These are phyloP conservation scores for Arctium lappa DNA, from an alignment of 129 eudicot species.

Conservation along the genomic window DNA sequence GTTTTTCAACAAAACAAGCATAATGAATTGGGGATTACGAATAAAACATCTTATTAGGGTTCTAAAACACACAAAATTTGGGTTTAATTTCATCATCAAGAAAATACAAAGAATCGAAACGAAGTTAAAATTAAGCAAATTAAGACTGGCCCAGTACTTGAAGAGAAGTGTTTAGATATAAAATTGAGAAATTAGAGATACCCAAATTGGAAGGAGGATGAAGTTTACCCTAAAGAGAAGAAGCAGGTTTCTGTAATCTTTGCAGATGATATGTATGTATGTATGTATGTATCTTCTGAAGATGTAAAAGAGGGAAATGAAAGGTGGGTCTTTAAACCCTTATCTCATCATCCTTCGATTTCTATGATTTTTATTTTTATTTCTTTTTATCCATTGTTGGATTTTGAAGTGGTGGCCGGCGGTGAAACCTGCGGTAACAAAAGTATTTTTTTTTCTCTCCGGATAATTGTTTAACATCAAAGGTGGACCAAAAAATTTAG, in stretches of 20 bases:
- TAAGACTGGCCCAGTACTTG: slow-evolving; percentile 5
- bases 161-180: neutral
- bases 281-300: slow-evolving; percentile 9
- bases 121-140: neutral
- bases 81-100: neutral
- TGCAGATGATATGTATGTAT: neutral
- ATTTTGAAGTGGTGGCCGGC: neutral
- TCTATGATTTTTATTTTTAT: neutral
- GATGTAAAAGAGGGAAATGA: slow-evolving; percentile 52
- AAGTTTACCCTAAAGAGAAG: slow-evolving; percentile 13
- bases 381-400: neutral
- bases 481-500: no score
- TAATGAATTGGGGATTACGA: slow-evolving; percentile 7
- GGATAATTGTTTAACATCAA: no score
- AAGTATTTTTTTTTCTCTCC: neutral
- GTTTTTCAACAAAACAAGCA: neutral
- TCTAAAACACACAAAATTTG: slow-evolving; percentile 4
- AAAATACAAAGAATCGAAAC: slow-evolving; percentile 14
- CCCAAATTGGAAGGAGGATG: slow-evolving; percentile 3
- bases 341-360: slow-evolving; percentile 50
- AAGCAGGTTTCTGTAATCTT: neutral
- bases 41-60: neutral
- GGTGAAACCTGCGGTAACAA: slow-evolving; percentile 13
- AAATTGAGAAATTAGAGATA: slow-evolving; percentile 14
- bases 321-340: slow-evolving; percentile 79